These are phyloP conservation scores for Setomelanomma holmii DNA, from an alignment of 2,329 filamentous ascomycete genomes.

Conservation along the genomic window DNA sequence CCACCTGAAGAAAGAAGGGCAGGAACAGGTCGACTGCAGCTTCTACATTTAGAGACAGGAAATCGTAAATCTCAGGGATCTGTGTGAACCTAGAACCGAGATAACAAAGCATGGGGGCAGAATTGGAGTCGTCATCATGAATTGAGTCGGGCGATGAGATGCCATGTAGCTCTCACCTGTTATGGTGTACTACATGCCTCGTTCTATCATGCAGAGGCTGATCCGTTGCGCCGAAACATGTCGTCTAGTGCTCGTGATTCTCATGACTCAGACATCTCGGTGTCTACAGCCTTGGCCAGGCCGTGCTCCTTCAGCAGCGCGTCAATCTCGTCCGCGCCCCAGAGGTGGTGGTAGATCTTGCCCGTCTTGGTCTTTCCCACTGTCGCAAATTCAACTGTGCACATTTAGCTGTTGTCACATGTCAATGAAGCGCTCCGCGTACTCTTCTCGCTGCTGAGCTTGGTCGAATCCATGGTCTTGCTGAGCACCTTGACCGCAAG, in stretches of 20 bases:
- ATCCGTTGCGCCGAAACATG: constrained; percentile 27
- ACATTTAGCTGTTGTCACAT: constrained; percentile 28
- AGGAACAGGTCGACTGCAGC: not conserved
- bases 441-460: constrained; percentile 99
- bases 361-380: constrained; percentile 94
- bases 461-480: constrained; percentile 99
- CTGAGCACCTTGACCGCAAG: constrained; percentile 98
- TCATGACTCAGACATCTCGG: constrained; percentile 47
- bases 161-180: constrained; percentile 36
- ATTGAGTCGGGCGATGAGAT: constrained; percentile 34
- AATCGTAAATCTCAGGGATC: too few species aligned
- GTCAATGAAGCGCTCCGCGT: constrained; percentile 52
- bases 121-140: constrained; percentile 26
- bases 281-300: constrained; percentile 71
- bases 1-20: not conserved
- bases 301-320: constrained; percentile 93
- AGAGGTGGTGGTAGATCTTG: constrained; percentile 97
- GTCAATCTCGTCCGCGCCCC: constrained; percentile 96
- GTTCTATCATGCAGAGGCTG: constrained; percentile 35
- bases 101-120: not conserved
- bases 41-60: not conserved
- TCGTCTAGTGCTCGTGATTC: constrained; percentile 27
- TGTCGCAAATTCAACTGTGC: constrained; percentile 92
- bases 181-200: constrained; percentile 43
- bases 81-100: too few species aligned